Percentiles rank a stretch among this genome's conserved stretches.
Evolutionary conservation across 2,329 filamentous ascomycete genomes (phyloP).

Genomic region (Aureobasidium sp.): DNA sequence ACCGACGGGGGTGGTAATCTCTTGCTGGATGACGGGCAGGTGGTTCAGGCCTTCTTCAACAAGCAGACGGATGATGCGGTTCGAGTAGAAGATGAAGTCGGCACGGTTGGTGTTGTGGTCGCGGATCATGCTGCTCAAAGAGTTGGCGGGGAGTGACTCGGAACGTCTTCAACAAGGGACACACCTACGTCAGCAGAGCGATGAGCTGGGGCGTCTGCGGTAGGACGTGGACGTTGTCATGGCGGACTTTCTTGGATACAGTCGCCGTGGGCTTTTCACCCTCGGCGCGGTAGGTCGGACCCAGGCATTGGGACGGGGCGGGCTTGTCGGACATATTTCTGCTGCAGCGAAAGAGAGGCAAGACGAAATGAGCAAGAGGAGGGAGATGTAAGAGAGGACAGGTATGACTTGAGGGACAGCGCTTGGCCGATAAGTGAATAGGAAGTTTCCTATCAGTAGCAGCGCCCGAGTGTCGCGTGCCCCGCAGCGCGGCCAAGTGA

Average conservation of each 20-base stretch:
- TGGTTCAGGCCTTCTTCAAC: conserved; percentile 98
- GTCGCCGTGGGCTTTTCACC: conserved; percentile 76
- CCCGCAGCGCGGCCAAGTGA: neutral
- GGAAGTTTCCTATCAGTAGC: neutral
- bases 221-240: conserved; percentile 84
- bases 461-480: conserved; percentile 3
- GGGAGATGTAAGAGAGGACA: neutral
- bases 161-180: neutral
- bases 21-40: conserved; percentile 80
- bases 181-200: conserved; percentile 85
- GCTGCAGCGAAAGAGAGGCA: neutral
- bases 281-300: conserved; percentile 69
- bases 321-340: conserved; percentile 5
- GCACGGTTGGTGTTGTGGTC: conserved; percentile 83
- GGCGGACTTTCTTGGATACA: conserved; percentile 72
- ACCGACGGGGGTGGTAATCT: conserved; percentile 85
- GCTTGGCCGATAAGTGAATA: neutral
- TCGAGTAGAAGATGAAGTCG: conserved; percentile 99
- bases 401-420: neutral
- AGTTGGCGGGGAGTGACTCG: conserved; percentile 4
- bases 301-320: conserved; percentile 55
- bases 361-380: neutral
- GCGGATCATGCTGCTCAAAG: conserved; percentile 71
- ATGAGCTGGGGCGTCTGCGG: conserved; percentile 95
- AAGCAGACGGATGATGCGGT: conserved; percentile 90